Evolutionary conservation across 345 rosid species (phyloP), one percentile per base, ranked within the genome.

Genomic region (Excoecaria cochinchinensis): DNA sequence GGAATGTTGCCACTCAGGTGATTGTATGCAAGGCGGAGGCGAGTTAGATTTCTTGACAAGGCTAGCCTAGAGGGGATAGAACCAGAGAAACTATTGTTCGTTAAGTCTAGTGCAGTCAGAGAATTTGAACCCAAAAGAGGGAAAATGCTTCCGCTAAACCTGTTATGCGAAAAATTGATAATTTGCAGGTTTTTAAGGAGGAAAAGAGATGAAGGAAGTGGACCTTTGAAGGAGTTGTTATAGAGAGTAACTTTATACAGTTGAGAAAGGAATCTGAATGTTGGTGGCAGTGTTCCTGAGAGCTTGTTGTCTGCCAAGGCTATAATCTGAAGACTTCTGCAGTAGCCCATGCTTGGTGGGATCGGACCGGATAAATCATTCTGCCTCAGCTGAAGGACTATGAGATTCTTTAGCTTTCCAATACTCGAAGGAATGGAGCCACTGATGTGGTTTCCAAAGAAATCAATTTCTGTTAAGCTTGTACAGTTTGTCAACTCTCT

Each of bases 331-430:
- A 92, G 87, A 48, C 77, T 83, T 50, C 60, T 74, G 85, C 97
- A 94, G 87, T 94, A 86, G 68, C 97, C 98, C 53, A 94, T 73
- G 74, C 89, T 88, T 62, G 95, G 85, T 13, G 98, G 98, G 76
- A 94, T 69, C 17, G 88, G 85, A 80, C 98, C 97, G 1, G 86
- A 80, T 75, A 94, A 76, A 48, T 88, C 90, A 82, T 94, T 94
- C 89, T 90, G 90, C 82, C 98, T 90, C 80, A 92, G 77, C 25
- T 94, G 97, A 82, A 94, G 93, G 66, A 85, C 60, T 61, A 81
- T 83, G 12, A 94, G 91, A 51, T 89, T 82, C 77, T 83, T 84
- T 8, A 94, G 89, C 67, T 86, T 86, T 57, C 97, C 98, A 10
- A 94, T 85, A 0, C 87, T 86, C 19, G 82, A 80, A 70, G 97